Evolutionary conservation across 352 stramenopile species (phyloP), one percentile per base, ranked within the genome.

Genomic region (Elongisporangium prolatum): DNA sequence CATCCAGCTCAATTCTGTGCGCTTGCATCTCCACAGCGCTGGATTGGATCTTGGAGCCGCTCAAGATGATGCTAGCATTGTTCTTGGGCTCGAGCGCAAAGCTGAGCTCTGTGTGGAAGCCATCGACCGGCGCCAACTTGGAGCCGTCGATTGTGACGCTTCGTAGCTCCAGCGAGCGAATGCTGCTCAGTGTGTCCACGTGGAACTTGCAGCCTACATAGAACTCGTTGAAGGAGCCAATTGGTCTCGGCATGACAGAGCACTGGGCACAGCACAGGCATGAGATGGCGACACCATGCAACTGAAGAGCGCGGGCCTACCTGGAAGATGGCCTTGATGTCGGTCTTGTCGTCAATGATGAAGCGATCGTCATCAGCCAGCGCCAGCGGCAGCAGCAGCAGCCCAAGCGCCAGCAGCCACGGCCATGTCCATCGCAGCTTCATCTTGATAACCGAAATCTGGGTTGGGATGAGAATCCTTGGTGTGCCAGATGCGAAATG

Each of bases 181-280:
- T 10, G 10, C 22, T 38, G 11, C 69, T 64, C 21, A 70, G 67
- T 11, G 58, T 63, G 11, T 73, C 68, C n/a, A 77, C 51, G 3
- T 44, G n/a, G 11, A 93, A 66, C 47, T 67, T 61, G 53, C 85
- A 95, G n/a, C 72, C 59, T 10, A 91, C 77, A 60, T 86, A 95
- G 58, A 88, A 91, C 56, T 95, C 85, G 59, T 95, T 93, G 67
- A 87, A 95, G 38, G 68, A 81, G 16, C 85, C 85, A 24, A 95
- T 91, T 1, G 80, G 74, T 50, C 77, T 40, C 28, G 28, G 75
- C 18, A 83, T 57, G 1, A 62, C 55, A 0, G 80, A 91, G 56
- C 84, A 94, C 79, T 92, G 20, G 21, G 21, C 11, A 8, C 9
- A 20, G 40, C 5, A 34, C 8, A 13, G 9, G 5, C 25, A 50